phyloP scores from a whole-genome alignment of 371 early-diverging fungal species.

The Blakeslea trispora region DNA sequence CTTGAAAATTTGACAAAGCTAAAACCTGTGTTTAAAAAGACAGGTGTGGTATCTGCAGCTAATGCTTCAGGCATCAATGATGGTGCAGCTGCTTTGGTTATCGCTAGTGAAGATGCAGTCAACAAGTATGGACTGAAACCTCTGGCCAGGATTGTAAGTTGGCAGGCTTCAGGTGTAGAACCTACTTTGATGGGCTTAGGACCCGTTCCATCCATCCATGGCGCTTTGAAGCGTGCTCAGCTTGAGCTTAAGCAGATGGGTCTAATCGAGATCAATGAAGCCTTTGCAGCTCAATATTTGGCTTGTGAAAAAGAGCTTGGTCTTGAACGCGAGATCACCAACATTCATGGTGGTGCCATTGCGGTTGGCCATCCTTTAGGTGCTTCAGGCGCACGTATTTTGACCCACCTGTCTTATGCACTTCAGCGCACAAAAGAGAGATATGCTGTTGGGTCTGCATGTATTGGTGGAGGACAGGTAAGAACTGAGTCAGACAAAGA shows the following conservation, averaged over 20 bases:
- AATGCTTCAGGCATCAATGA: slow-evolving; percentile 97
- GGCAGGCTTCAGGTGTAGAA: slow-evolving; percentile 83
- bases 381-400: slow-evolving; percentile 94
- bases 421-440: slow-evolving; percentile 77
- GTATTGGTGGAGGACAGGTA: slow-evolving; percentile 91
- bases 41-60: slow-evolving; percentile 93
- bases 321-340: slow-evolving; percentile 77
- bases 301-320: slow-evolving; percentile 90
- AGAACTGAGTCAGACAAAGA: slow-evolving; percentile 33
- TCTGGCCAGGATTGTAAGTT: slow-evolving; percentile 87
- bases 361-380: slow-evolving; percentile 98
- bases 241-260: slow-evolving; percentile 85
- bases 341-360: slow-evolving; percentile 94
- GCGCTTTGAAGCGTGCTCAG: slow-evolving; percentile 83
- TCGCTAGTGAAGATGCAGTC: slow-evolving; percentile 88
- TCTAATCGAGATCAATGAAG: slow-evolving; percentile 96
- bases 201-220: slow-evolving; percentile 91
- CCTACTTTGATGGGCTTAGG: slow-evolving; percentile 91
- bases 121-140: slow-evolving; percentile 80
- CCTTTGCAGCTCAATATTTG: slow-evolving; percentile 94
- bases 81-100: slow-evolving; percentile 91
- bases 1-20: slow-evolving; percentile 80
- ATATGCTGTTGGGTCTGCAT: slow-evolving; percentile 93
- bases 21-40: slow-evolving; percentile 87
- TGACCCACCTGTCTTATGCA: slow-evolving; percentile 85